Evolutionary conservation across 176 grass and related monocot species (phyloP), one percentile per base, ranked within the genome.

Genomic region (Oryza longistaminata): DNA sequence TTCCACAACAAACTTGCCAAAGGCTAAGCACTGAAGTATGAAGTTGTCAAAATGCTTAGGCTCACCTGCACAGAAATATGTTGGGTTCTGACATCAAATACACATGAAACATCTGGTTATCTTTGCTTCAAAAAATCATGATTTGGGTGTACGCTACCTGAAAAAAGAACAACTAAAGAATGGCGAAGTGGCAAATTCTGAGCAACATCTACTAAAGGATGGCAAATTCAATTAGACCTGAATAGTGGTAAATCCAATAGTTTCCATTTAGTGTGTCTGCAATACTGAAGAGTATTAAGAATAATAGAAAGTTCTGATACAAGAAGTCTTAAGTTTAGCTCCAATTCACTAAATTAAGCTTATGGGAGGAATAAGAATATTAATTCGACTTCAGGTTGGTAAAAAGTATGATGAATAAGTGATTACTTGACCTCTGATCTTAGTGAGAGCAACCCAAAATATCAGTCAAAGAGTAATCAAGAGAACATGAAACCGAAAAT

Each of bases 401-500:
- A 19, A 79, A 50, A 25, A 83, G 27, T 7, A 73, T 45, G 27
- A 80, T 81, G 3, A 24, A 12, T 42, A 37, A 73, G 48, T 14
- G 50, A 44, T 71, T 34, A 85, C 43, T 61, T 24, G 2, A 68
- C 49, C 24, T 26, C 12, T 74, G 29, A 81, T 83, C 42, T 70
- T 64, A 64, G 3, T 12, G 1, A 75, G 14, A 71, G 11, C 71
- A 34, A 76, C 15, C 53, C 9, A 11, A 82, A 65, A 29, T 58
- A 21, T 8, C 9, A 80, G 26, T 9, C 62, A 66, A 22, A 43
- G 67, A 1, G 13, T 31, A 33, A 71, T 16, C 72, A 44, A 33
- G 1, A 39, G 78, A 77, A 71, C 68, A 49, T 34, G 19, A 35
- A 73, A 78, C 6, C 45, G 31, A 73, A 74, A 86, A 67, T 44